Evolutionary conservation across 805 yeast genomes (phyloP).

Genomic region (Kuraishia floccosa): DNA sequence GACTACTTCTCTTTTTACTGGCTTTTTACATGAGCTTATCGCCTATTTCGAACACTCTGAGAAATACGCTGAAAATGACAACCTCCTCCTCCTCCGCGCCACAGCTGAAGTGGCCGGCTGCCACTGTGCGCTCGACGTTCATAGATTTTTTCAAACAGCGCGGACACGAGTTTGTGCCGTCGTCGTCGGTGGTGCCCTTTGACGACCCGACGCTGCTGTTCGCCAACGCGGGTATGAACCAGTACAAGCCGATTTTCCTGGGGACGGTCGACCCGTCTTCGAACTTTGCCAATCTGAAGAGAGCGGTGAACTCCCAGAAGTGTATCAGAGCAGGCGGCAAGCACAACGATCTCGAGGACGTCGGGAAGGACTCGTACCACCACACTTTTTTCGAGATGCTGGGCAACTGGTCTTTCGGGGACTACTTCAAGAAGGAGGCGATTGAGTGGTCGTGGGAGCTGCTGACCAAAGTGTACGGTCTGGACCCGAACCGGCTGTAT

Average conservation of each 20-base stretch:
- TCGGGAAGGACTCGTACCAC: slow-evolving; percentile 95
- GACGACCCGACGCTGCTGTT: slow-evolving; percentile 95
- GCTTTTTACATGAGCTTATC: no score
- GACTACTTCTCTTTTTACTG: no score
- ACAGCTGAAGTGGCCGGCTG: slow-evolving; percentile 49
- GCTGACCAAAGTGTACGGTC: slow-evolving; percentile 74
- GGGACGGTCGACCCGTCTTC: slow-evolving; percentile 96
- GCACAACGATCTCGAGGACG: slow-evolving; percentile 96
- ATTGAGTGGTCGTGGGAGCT: slow-evolving; percentile 84
- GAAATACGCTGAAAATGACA: no score
- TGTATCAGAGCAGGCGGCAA: slow-evolving; percentile 99
- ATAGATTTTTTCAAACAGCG: slow-evolving; percentile 63
- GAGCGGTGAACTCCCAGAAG: slow-evolving; percentile 94
- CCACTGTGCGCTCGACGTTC: slow-evolving; percentile 64
- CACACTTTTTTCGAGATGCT: slow-evolving; percentile 99
- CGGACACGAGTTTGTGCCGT: slow-evolving; percentile 76
- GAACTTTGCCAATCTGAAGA: slow-evolving; percentile 70
- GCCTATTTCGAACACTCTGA: no score
- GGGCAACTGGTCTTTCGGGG: slow-evolving; percentile 99
- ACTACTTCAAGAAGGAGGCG: slow-evolving; percentile 94
- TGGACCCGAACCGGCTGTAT: slow-evolving; percentile 70
- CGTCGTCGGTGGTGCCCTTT: slow-evolving; percentile 92
- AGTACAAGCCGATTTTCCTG: slow-evolving; percentile 92
- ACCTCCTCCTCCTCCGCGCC: no score
- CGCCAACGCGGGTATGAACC: slow-evolving; percentile 99